Conservation (phyloP, 2,329 filamentous ascomycete genomes). For the Cladosporium sp. region DNA sequence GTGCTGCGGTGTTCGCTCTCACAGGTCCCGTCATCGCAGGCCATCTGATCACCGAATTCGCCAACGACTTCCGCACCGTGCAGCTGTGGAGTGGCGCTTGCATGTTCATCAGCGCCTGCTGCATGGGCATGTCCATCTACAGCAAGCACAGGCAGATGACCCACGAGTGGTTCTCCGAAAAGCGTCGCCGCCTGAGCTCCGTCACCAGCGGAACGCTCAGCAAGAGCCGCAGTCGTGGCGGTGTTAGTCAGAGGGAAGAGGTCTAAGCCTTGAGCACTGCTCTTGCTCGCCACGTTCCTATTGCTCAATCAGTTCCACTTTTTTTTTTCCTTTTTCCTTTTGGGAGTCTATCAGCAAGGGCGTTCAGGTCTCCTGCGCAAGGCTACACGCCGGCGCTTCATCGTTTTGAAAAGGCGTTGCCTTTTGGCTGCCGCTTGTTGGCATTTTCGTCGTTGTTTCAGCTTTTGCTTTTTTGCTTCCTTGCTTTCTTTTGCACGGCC, state of each 20-base stretch:
- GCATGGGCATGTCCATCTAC: conserved; percentile 37
- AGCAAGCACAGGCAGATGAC: conserved; percentile 8
- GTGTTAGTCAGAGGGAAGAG: conserved; percentile 11
- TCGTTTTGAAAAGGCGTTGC: background rate
- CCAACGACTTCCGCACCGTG: conserved; percentile 44
- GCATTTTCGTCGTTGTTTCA: background rate
- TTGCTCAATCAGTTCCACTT: background rate
- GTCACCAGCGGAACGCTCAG: conserved; percentile 5
- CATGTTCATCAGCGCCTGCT: conserved; percentile 43
- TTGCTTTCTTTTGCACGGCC: background rate
- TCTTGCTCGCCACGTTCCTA: background rate
- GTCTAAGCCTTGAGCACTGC: background rate
- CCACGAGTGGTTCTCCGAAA: conserved; percentile 12
- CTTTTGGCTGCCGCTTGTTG: background rate
- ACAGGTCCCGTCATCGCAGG: conserved; percentile 51
- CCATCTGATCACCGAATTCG: conserved; percentile 44
- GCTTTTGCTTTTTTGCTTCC: background rate
- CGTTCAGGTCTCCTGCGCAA: background rate
- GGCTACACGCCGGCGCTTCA: conserved; percentile 3
- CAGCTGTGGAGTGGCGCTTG: conserved; percentile 50
- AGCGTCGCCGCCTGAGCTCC: conserved; percentile 8
- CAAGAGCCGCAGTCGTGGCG: conserved; percentile 11
- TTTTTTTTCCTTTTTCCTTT: background rate
- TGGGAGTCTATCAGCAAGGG: background rate
- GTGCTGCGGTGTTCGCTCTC: conserved; percentile 47